Evolutionary conservation across 176 grass and related monocot species (phyloP), one percentile per base, ranked within the genome.

Genomic region (Elymus sibiricus): DNA sequence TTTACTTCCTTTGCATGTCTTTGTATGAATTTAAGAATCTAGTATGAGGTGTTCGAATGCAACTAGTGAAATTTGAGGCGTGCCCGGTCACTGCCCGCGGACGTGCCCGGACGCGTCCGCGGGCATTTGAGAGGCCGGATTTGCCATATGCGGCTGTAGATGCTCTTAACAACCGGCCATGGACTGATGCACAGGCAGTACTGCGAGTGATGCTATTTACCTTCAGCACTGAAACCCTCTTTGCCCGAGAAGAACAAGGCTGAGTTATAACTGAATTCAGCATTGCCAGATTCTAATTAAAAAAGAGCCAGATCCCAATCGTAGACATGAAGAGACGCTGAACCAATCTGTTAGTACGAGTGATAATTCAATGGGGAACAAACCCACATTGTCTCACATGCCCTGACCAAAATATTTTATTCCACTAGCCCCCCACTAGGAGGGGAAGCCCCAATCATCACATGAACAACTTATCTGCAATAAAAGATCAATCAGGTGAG

Each of bases 371-470:
- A 47, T n/a, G 78, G 83, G 87, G 44, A 86, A 89, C 92, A 94
- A 46, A 84, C 70, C 80, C 89, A 94, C 86, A 94, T 89, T 82
- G 64, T 89, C 89, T 91, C 89, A 91, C 89, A 91, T 94, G 89
- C 76, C 39, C 42, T 40, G 46, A 15, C 31, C 21, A 56, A 89
- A 19, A 25, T 91, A 83, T 81, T 74, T 87, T 91, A 80, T 71
- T 31, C 17, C 35, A 62, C 72, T 21, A 44, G 47, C 55, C 67
- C 67, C 80, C 78, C 87, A 89, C 90, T 75, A 21, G 4, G 0
- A 39, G 8, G 34, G 7, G 10, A 24, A 85, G 37, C 70, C 24
- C 68, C 46, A 87, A 87, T 90, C 75, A 86, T 90, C 79, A 63
- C 79, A 79, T 37, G 79, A 78, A 10, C 44, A 78, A 17, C 65